Evolutionary conservation across 2,329 filamentous ascomycete species (phyloP), one percentile per base, ranked within the genome.

Genomic region (Raffaelea albimanens): DNA sequence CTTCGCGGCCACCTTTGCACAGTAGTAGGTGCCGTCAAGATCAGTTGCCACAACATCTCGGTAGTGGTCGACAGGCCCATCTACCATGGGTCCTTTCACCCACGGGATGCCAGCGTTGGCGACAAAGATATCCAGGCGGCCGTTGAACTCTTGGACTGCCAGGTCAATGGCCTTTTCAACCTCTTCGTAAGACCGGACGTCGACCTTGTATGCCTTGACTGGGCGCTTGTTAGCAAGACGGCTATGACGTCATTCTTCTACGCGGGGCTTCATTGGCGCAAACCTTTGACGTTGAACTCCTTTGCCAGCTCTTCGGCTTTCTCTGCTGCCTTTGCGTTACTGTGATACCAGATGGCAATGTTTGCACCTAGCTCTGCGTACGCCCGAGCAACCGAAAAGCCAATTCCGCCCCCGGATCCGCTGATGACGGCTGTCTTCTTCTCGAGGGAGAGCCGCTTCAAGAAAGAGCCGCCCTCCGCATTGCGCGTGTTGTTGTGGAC

Each of bases 41-140:
- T 91, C 85, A 44, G 83, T 82, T 36, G 71, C 67, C 54, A 88
- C 71, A 38, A 90, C 82, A 52, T 80, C 76, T 43, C 72, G 72
- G 65, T 85, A 85, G 56, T 78, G 76, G 18, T 79, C 73, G n/a
- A 81, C 59, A 5, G 76, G 67, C n/a, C 80, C 82, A 50, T 86
- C 80, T 29, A 87, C 70, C 61, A 83, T 79, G 4, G 79, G 60
- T 0, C 83, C 83, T 49, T 86, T 72, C 2, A 75, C 81, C 84
- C 84, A 90, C 1, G 81, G 74, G 46, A 89, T 81, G 45, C 85
- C 85, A 10, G 83, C 81, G 59, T 91, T 90, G 55, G 85, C 85
- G 40, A 90, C 78, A 58, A 90, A 87, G 54, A 89, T 70, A 57
- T 89, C 85, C 5, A 90, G 74, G 2, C 83, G 78, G 49, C 82